These are phyloP conservation scores for Pterulicium gracile DNA, from an alignment of 1,284 basidiomycete species.

Conservation along the genomic window DNA sequence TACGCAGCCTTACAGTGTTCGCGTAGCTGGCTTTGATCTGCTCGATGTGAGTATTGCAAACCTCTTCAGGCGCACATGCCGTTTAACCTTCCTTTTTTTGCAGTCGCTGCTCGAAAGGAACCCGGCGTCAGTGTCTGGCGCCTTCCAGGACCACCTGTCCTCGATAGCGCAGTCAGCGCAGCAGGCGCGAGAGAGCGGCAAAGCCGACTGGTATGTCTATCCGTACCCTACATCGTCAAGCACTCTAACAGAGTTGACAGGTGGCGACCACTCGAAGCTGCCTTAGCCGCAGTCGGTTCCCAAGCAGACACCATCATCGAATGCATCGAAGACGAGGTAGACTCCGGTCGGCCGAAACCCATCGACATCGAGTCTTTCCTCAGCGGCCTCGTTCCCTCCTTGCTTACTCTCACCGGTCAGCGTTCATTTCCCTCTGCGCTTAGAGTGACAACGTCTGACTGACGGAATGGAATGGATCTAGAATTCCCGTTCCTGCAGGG, in stretches of 20 bases:
- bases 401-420: conserved; percentile 57
- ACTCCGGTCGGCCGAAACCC: conserved; percentile 47
- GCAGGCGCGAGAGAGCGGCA: conserved; percentile 38
- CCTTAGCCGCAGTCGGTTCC: conserved; percentile 77
- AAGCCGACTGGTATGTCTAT: conserved; percentile 37
- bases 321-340: conserved; percentile 64
- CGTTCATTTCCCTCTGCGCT: conserved; percentile 7
- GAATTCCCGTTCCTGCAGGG: conserved; percentile 91
- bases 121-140: conserved; percentile 40
- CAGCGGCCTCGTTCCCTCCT: conserved; percentile 66
- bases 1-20: conserved; percentile 69
- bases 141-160: conserved; percentile 52
- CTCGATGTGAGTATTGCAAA: conserved; percentile 66
- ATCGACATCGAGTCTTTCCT: conserved; percentile 77
- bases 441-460: conserved; percentile 2
- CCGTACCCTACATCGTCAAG: conserved; percentile 1
- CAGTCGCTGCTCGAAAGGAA: conserved; percentile 69
- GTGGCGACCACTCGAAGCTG: conserved; percentile 87
- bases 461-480: conserved; percentile 33
- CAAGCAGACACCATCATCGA: conserved; percentile 72
- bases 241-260: conserved; percentile 24
- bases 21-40: conserved; percentile 80
- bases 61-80: conserved; percentile 4
- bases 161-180: conserved; percentile 45
- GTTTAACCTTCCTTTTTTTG: conserved; percentile 5